A percentile compares a stretch with the other conserved stretches of the same genome.
phyloP scores from a whole-genome alignment of 768 basidiomycete genomes.

The Agaricus blazei region DNA sequence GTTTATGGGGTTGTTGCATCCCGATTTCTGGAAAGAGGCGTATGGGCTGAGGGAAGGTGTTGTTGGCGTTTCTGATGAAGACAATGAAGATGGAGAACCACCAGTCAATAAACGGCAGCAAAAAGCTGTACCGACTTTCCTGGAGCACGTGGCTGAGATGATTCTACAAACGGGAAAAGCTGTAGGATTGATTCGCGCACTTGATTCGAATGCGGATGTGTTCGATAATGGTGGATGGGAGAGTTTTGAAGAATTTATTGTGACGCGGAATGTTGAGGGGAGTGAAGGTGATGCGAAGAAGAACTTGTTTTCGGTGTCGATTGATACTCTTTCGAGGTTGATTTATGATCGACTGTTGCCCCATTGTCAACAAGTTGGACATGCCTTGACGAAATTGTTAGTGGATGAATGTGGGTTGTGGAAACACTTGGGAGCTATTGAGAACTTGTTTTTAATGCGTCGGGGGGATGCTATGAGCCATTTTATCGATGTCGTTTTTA shows the following conservation, averaged over 20 bases:
- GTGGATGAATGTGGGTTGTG: conserved; percentile 63
- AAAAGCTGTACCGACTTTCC: conserved; percentile 51
- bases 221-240: conserved; percentile 31
- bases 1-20: conserved; percentile 51
- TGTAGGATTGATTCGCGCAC: conserved; percentile 64
- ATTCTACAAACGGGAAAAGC: conserved; percentile 72
- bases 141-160: conserved; percentile 52
- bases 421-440: conserved; percentile 57
- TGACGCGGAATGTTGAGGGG: conserved; percentile 16
- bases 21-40: conserved; percentile 77
- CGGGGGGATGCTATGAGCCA: conserved; percentile 73
- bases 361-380: conserved; percentile 47
- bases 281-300: background rate
- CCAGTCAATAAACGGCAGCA: conserved; percentile 16
- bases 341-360: conserved; percentile 63
- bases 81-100: conserved; percentile 9
- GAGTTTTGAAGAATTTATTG: conserved; percentile 37
- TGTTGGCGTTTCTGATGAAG: conserved; percentile 23
- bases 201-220: conserved; percentile 33
- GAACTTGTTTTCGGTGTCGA: conserved; percentile 44
- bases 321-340: conserved; percentile 54
- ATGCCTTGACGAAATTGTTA: conserved; percentile 50
- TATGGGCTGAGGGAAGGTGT: conserved; percentile 50
- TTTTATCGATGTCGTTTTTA: conserved; percentile 70
- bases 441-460: conserved; percentile 71